A percentile compares a stretch with the other conserved stretches of the same genome.
Conservation (phyloP, 2,329 filamentous ascomycete species). For the Verticillium klebahnii region DNA sequence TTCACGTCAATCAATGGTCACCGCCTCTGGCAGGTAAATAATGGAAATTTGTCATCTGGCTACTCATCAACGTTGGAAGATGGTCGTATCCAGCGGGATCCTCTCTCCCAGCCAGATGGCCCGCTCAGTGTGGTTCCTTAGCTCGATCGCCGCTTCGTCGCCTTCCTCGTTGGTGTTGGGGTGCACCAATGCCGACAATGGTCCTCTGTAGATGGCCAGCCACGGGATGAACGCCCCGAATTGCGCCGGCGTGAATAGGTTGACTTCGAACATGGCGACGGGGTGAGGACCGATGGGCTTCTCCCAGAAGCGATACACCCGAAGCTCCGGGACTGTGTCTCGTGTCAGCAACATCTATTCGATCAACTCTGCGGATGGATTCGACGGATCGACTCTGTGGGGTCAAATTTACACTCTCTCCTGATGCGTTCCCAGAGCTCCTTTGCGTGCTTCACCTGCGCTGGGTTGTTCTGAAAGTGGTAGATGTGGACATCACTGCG, state of each 20-base stretch:
- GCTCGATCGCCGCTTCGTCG: constrained; percentile 26
- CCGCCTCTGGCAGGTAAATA: background rate
- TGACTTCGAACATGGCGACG: constrained; percentile 88
- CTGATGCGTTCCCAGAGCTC: constrained; percentile 75
- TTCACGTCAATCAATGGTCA: background rate
- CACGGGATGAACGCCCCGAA: constrained; percentile 87
- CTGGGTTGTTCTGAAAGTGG: constrained; percentile 60
- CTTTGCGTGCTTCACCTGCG: constrained; percentile 62
- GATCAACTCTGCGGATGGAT: background rate
- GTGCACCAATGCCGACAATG: constrained; percentile 74
- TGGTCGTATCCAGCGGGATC: constrained; percentile 49
- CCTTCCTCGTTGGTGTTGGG: constrained; percentile 65
- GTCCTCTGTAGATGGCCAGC: constrained; percentile 77
- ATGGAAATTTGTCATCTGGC: background rate
- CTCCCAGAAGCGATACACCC: constrained; percentile 77
- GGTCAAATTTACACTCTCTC: constrained; percentile 61
- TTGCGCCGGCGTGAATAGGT: constrained; percentile 77
- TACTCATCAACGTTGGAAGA: constrained; percentile 5
- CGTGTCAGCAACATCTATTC: background rate
- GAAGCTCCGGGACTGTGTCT: constrained; percentile 71
- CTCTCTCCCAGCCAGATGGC: constrained; percentile 73
- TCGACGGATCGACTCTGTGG: background rate
- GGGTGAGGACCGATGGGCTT: constrained; percentile 76
- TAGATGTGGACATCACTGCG: constrained; percentile 78
- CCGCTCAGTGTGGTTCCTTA: constrained; percentile 59